Base-by-base conservation (phyloP, 169 alveolate species). In the Plasmodium ovale region DNA sequence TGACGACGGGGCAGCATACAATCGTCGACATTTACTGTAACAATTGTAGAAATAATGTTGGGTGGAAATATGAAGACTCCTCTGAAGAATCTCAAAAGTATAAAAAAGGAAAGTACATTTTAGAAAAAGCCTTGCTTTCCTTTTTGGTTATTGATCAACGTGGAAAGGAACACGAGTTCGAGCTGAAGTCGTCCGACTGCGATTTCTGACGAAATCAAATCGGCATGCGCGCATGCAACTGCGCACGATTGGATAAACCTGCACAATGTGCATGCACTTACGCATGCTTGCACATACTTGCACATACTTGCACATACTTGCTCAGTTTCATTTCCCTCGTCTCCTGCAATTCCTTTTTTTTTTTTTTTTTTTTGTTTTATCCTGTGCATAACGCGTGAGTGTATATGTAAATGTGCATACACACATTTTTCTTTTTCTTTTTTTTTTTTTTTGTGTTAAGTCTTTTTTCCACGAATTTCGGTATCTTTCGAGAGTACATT, bases 1-100 rank as follows among this genome's bases (percentile, higher is more conserved):
- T 96, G 98, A 96, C 97, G 29, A 96, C 98, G 0, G 98, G 98
- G 0, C 94, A 89, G 29, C 98, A 96, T 85, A 90, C 97, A 19
- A 96, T 96, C n/a, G 96, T 93, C 21, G 98, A 96, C 62, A 87
- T 96, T 35, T 95, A 95, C 87, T 96, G 98, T 93, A 95, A 95
- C 72, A 94, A 95, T 69, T 96, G 98, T 62, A 97, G 97, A 74
- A 93, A 95, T 56, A 94, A 95, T 90, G 92, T 96, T 16, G 97
- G 97, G 37, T 95, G 97, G 97, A 91, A 92, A 79, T 95, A 95
- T 89, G 88, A 72, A 56, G 96, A 89, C 59, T 95, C 97, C 14
- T 84, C 84, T 39, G 95, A 94, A 53, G 95, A 89, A 33, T 91
- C 95, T 3, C 97, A 95, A 70, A 93, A 93, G 44, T 95, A 95